Base-by-base conservation (phyloP, 2,329 filamentous ascomycete species). In the Sporothrix pallida region DNA sequence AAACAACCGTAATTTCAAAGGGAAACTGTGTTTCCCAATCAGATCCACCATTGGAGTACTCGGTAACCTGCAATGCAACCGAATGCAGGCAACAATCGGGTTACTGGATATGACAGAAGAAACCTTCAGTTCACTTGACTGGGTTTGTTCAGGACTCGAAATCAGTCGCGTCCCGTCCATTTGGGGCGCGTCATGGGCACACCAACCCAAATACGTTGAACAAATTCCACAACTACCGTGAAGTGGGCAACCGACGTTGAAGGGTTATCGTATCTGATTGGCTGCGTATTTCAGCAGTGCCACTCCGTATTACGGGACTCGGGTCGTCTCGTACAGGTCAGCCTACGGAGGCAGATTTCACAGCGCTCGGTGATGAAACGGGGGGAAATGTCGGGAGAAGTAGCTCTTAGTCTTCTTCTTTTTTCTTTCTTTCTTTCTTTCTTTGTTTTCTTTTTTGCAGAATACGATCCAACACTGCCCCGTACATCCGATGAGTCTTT, bases 31-130 rank as follows among this genome's bases (percentile, higher is more conserved):
- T 5, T n/a, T 46, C 8, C 37, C 60, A 20, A 65, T 15, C 8
- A 12, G 42, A 15, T 15, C 37, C 37, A 65, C 37, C 31, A 7
- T n/a, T 65, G 10, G n/a, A 65, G n/a, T 46, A 4, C 23, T 65
- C 17, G 37, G 60, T 23, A 46, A 65, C 37, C 9, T 65, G 60
- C 60, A 44, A 65, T 65, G 60, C 13, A 65, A 63, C 60, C 37
- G 23, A 23, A 65, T 46, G 60, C 60, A 65, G 60, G 60, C 60
- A 65, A 65, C 60, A 65, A 46, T 20, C 17, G 15, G 60, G 60
- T 20, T 37, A 37, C 31, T 37, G 31, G 31, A 37, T 37, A 37
- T 37, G 31, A 37, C 31, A 37, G 31, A 3, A 37, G 31, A 37
- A 37, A 37, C 31, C 31, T 37, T 37, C 31, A 37, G 31, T 37